Evolutionary conservation across 371 early-diverging fungal genomes (phyloP).

Genomic region (Massospora cicadina): DNA sequence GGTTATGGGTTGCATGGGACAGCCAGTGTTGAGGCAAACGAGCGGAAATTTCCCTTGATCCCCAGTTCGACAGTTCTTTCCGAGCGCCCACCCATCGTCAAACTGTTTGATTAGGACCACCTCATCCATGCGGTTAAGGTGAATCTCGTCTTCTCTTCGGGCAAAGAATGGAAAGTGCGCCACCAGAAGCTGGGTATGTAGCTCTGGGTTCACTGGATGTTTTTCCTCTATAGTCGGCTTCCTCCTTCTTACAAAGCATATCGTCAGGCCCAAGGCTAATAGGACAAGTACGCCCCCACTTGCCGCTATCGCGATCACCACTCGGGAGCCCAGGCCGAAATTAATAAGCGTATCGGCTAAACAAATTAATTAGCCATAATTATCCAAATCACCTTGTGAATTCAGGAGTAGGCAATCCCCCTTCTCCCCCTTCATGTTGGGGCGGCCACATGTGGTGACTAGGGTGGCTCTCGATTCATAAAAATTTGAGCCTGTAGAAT

Average conservation of each 20-base stretch:
- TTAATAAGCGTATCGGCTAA: background rate
- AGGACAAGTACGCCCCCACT: background rate
- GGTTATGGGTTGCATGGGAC: background rate
- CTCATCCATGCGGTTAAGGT: background rate
- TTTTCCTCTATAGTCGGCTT: background rate
- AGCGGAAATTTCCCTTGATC: background rate
- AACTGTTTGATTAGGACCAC: background rate
- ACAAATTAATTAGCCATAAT: background rate
- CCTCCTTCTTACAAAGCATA: background rate
- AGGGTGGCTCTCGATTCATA: background rate
- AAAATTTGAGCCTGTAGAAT: background rate
- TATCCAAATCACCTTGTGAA: background rate
- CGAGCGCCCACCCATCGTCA: constrained; percentile 7
- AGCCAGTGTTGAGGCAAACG: background rate
- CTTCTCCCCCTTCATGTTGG: constrained; percentile 7
- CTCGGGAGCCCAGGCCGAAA: background rate
- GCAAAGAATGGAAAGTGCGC: constrained; percentile 7
- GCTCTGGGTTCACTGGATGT: background rate
- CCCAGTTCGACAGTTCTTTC: background rate
- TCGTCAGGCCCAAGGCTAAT: background rate
- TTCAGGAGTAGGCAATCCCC: background rate
- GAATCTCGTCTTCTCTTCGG: constrained; percentile 3
- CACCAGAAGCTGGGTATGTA: background rate
- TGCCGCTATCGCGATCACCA: background rate
- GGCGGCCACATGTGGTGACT: background rate